Evolutionary conservation across 305 asterid genomes (phyloP).

Genomic region (Fraxinus nigra): DNA sequence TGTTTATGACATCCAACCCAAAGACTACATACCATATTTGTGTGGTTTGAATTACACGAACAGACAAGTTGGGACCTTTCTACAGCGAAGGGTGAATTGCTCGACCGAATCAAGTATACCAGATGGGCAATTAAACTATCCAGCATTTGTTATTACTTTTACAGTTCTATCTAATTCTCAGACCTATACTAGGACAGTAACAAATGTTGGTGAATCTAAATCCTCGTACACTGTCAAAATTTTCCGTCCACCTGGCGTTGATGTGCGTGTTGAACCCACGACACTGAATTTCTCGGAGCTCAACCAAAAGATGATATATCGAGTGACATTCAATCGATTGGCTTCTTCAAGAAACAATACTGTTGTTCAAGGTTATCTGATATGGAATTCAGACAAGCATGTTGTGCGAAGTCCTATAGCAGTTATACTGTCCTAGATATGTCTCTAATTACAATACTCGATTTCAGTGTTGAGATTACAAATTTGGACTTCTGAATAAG

Average conservation of each 20-base stretch:
- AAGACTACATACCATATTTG: conserved; percentile 25
- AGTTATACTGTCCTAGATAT: conserved; percentile 18
- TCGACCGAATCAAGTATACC: conserved; percentile 7
- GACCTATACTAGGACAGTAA: conserved; percentile 43
- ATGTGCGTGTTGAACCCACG: conserved; percentile 30
- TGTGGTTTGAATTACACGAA: conserved; percentile 28
- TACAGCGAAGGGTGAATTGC: conserved; percentile 20
- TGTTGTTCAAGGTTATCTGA: conserved; percentile 34
- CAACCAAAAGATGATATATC: conserved; percentile 33
- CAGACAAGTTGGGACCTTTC: conserved; percentile 8
- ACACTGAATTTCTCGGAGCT: conserved; percentile 32
- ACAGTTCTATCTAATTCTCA: conserved; percentile 16
- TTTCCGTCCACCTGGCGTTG: conserved; percentile 35
- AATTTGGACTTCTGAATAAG: background rate
- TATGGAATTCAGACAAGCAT: conserved; percentile 26
- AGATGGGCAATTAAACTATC: conserved; percentile 46
- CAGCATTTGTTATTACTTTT: conserved; percentile 41
- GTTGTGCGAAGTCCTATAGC: conserved; percentile 42
- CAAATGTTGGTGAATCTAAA: conserved; percentile 40
- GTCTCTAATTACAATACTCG: background rate
- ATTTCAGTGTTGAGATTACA: background rate
- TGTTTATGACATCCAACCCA: conserved; percentile 23
- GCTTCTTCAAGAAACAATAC: background rate
- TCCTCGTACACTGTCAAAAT: conserved; percentile 32
- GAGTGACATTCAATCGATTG: conserved; percentile 28